Evolutionary conservation across 192 early-diverging fungal species (phyloP), one percentile per base, ranked within the genome.

Genomic region (Radiomyces spectabilis): DNA sequence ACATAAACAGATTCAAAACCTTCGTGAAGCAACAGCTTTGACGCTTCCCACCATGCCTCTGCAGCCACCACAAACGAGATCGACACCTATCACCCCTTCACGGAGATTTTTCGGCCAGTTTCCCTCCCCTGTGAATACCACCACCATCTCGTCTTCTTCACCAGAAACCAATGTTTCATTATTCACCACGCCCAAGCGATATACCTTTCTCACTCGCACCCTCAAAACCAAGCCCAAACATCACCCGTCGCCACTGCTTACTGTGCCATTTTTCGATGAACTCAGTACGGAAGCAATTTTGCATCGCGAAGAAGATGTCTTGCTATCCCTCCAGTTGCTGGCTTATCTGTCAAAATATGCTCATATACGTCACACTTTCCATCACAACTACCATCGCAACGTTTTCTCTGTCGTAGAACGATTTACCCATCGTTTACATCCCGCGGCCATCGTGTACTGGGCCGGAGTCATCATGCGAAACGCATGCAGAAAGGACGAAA

Each of bases 291-390:
- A 66, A 44, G 64, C 53, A 13, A 21, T 59, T 24, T 75, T 92
- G 52, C 83, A 81, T 53, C 85, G 85, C 52, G 81, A 84, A 48
- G 87, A 92, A 53, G 88, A 95, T 43, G 83, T 93, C 26, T 67
- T 90, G 26, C 75, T 90, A 35, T 81, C 89, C 3, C 72, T 89
- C 50, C 92, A 94, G 69, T 72, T 97, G 12, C 75, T 93, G 9
- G 90, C 89, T 27, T 92, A 92, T 54, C 80, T 97, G 8, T 87
- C 84, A 45, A 97, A 97, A 65, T 93, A 93, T 64, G 85, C 88
- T 21, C 77, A 85, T 5, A 75, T 93, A 51, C 84, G 94, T n/a
- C 76, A 68, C 4, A 61, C 74, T 3, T 76, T 81, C 39, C 76
- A 78, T 40, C 71, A 67, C 10, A 63, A 70, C 10, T 52, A 71